phyloP scores from a whole-genome alignment of 2,329 filamentous ascomycete species.

The Didymella segeticola region DNA sequence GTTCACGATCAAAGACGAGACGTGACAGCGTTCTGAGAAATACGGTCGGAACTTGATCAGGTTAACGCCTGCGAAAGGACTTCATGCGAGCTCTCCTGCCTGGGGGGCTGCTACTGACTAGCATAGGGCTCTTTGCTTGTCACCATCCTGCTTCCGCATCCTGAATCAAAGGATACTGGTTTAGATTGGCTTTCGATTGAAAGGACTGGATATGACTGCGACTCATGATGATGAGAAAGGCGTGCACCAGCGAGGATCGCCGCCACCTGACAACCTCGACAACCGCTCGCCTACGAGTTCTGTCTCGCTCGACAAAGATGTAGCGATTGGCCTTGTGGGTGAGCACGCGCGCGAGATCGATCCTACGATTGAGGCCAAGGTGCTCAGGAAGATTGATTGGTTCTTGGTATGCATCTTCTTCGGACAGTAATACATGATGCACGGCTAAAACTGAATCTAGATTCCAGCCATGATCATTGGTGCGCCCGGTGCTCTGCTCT shows the following conservation, averaged over 20 bases:
- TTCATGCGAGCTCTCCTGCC: constrained; percentile 51
- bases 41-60: constrained; percentile 63
- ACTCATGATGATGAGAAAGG: constrained; percentile 21
- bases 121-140: constrained; percentile 35
- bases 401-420: no score
- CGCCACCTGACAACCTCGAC: constrained; percentile 17
- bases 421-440: no score
- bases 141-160: no score
- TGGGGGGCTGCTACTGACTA: constrained; percentile 41
- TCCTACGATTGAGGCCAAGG: constrained; percentile 60
- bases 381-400: constrained; percentile 70
- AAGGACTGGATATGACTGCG: background rate
- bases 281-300: constrained; percentile 25
- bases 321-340: constrained; percentile 66
- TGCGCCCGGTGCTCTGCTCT: no score
- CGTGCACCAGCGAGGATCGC: constrained; percentile 3
- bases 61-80: constrained; percentile 62
- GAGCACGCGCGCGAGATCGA: constrained; percentile 63
- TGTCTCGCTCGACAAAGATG: constrained; percentile 56
- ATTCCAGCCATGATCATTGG: constrained; percentile 68
- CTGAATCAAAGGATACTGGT: no score
- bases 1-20: background rate
- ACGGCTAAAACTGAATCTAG: no score
- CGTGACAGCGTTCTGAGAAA: constrained; percentile 56
- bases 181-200: background rate